These are phyloP conservation scores for Rhizopogon vulgaris DNA, from an alignment of 768 basidiomycete species.

Conservation along the genomic window DNA sequence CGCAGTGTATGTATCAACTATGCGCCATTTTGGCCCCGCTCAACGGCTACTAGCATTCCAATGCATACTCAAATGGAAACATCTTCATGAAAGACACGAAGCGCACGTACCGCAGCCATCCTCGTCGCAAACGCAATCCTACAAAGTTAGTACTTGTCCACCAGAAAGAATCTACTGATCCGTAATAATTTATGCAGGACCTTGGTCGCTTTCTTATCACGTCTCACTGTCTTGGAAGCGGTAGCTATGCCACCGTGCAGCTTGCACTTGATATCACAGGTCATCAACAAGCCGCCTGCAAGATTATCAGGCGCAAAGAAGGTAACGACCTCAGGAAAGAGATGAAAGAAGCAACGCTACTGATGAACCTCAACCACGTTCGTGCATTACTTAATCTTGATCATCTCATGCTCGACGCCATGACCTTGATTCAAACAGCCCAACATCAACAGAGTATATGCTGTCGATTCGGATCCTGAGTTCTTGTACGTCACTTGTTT, in stretches of 20 bases:
- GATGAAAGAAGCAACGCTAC: slow-evolving; percentile 74
- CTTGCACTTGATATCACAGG: slow-evolving; percentile 61
- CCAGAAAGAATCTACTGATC: background rate
- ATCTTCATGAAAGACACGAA: slow-evolving; percentile 41
- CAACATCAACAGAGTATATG: slow-evolving; percentile 75
- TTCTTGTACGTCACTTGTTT: slow-evolving; percentile 42
- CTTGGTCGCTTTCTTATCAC: slow-evolving; percentile 70
- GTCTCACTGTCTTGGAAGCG: slow-evolving; percentile 72
- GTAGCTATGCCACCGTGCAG: slow-evolving; percentile 79
- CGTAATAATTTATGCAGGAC: slow-evolving; percentile 29
- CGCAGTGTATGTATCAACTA: slow-evolving; percentile 40
- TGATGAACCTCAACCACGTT: slow-evolving; percentile 69
- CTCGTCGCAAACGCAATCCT: slow-evolving; percentile 44
- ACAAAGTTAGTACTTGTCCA: slow-evolving; percentile 38
- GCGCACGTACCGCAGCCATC: slow-evolving; percentile 52
- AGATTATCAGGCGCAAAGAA: slow-evolving; percentile 66
- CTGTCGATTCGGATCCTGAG: slow-evolving; percentile 54
- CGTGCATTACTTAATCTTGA: slow-evolving; percentile 11
- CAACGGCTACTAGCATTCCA: slow-evolving; percentile 46
- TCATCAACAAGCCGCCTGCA: slow-evolving; percentile 76
- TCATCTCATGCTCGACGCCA: background rate
- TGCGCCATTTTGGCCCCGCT: background rate
- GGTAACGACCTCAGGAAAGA: slow-evolving; percentile 36
- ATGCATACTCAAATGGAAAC: slow-evolving; percentile 54
- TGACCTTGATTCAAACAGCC: slow-evolving; percentile 39